Evolutionary conservation across 1,284 basidiomycete genomes (phyloP).

Genomic region (Trichosporon faecale): DNA sequence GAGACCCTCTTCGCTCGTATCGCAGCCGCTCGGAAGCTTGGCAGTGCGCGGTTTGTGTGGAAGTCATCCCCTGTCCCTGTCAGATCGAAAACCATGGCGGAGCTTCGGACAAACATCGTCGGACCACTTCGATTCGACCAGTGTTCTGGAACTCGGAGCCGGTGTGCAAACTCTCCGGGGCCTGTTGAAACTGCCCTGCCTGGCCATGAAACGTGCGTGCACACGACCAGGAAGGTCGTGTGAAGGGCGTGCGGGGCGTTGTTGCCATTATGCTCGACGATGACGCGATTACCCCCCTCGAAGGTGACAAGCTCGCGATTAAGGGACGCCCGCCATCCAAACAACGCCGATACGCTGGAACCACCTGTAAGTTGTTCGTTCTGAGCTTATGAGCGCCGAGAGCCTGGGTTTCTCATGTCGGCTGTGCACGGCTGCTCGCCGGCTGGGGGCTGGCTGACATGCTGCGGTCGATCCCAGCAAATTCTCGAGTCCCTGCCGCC

Average conservation of each 20-base stretch:
- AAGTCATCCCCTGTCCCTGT: not conserved
- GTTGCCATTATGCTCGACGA: not conserved
- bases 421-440: too few relatives aligned
- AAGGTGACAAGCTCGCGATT: not conserved
- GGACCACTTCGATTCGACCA: not conserved
- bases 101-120: not conserved
- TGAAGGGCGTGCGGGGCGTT: not conserved
- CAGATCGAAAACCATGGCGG: not conserved
- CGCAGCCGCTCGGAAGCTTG: not conserved
- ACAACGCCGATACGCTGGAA: not conserved
- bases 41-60: not conserved
- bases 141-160: not conserved
- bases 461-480: not conserved
- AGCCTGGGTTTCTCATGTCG: not conserved
- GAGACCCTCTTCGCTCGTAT: not conserved
- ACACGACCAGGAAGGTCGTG: not conserved
- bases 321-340: not conserved
- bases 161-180: not conserved
- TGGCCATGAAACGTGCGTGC: not conserved
- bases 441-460: not conserved
- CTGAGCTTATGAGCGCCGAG: not conserved
- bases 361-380: not conserved
- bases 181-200: not conserved
- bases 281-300: not conserved
- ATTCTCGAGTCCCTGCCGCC: not conserved